Evolutionary conservation across 1,139 yeast species (phyloP), one percentile per base, ranked within the genome.

Genomic region (Scheffersomyces quercinus): DNA sequence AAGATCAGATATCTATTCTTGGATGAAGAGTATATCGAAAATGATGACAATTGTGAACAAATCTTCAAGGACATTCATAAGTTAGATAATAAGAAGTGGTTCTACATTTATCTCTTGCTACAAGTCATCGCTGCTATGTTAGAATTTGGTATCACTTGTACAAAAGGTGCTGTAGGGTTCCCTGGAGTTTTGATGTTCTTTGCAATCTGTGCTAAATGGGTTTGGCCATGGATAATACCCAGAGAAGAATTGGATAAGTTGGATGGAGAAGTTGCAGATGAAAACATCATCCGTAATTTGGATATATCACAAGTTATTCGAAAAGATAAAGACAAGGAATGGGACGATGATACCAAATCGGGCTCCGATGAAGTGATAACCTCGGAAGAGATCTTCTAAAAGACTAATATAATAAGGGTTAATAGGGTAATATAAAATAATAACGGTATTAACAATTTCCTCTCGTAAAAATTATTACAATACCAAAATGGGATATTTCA

Each of bases 151-250:
- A 90, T 93, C 32, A 87, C 96, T 0, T 81, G 85, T 59, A 88
- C 97, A 0, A 82, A 77, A 47, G 98, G 93, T 0, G 98, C 99
- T 0, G 90, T 93, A 32, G 98, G 97, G 2, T 93, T 93, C 58
- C 99, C 99, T 0, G 87, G 89, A 1, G 89, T 91, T 0, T 67
- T 93, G 42, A 51, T 75, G 55, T 61, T 72, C 42, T 72, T 73
- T 50, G 75, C 93, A 38, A 58, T 75, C 15, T 77, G 89, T 42
- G 88, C 88, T 44, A 80, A 80, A 30, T 71, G 90, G 57, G 79
- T 88, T 0, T 83, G 93, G 70, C 89, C 88, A 0, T 62, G 62
- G 43, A 58, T 86, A 6, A 85, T 91, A 44, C 83, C 89, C 0
- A 52, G 58, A 34, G 81, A 80, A 1, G 89, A 87, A 43, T 66